Evolutionary conservation across 2,329 filamentous ascomycete species (phyloP).

Genomic region (Trichoderma koningiopsis): DNA sequence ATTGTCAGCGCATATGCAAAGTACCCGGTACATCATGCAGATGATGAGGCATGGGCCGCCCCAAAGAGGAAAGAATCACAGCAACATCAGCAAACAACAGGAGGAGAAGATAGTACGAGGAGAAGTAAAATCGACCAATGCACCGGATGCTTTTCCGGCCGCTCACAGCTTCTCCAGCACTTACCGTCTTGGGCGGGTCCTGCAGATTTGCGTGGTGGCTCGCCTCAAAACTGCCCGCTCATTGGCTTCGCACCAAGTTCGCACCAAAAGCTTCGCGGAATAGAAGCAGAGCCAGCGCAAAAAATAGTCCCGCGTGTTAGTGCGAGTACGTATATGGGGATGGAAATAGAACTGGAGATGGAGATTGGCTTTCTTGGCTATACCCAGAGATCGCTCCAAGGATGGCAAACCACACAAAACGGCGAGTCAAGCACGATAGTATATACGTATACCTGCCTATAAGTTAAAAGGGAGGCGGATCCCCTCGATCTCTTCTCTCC

Average conservation of each 20-base stretch:
- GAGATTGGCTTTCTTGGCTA: not conserved
- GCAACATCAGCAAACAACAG: not conserved
- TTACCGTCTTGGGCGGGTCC: constrained; percentile 15
- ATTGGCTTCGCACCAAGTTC: not conserved
- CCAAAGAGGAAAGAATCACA: not conserved
- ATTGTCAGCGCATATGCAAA: not conserved
- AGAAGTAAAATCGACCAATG: not conserved
- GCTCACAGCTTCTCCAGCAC: not conserved
- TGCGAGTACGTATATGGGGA: not conserved
- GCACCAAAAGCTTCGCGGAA: not conserved
- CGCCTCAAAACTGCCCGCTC: not conserved
- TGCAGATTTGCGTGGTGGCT: constrained; percentile 10
- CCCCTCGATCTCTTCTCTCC: not conserved
- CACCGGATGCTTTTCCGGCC: not conserved
- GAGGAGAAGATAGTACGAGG: not conserved
- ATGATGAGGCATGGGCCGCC: not conserved
- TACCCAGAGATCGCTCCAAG: not conserved
- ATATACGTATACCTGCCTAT: not conserved
- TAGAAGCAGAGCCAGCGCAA: not conserved
- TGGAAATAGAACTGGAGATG: constrained; percentile 4
- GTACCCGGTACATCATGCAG: not conserved
- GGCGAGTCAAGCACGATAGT: not conserved
- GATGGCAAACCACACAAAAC: not conserved
- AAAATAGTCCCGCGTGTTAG: not conserved
- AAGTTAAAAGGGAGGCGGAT: constrained; percentile 4